Percentiles rank a stretch among this genome's conserved stretches.
These are phyloP conservation scores for Xylaria digitata DNA, from an alignment of 2,329 filamentous ascomycete species.

Conservation along the genomic window DNA sequence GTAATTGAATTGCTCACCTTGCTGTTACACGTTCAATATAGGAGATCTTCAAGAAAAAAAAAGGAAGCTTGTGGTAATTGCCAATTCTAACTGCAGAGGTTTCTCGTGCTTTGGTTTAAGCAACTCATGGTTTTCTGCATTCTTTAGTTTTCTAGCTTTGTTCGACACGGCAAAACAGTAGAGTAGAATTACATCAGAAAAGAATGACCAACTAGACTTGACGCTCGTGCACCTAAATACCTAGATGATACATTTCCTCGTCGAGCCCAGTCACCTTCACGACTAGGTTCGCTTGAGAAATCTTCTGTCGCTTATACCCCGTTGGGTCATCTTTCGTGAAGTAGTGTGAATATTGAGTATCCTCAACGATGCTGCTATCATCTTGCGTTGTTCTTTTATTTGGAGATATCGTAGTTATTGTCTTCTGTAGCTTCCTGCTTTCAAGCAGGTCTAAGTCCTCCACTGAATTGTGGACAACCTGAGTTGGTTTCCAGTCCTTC, in stretches of 20 bases:
- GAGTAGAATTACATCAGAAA: background rate
- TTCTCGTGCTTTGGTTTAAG: background rate
- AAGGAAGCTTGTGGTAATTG: background rate
- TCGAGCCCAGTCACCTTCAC: slow-evolving; percentile 2
- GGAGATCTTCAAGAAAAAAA: background rate
- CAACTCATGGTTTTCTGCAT: background rate
- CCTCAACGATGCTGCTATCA: background rate
- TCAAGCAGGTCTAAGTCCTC: slow-evolving; percentile 40
- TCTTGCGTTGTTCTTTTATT: slow-evolving; percentile 4
- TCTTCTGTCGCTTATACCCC: slow-evolving; percentile 3
- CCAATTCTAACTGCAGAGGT: background rate
- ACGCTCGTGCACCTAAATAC: background rate
- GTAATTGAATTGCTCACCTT: background rate
- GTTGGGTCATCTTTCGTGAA: slow-evolving; percentile 1
- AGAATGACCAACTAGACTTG: background rate
- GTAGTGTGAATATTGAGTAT: slow-evolving; percentile 11
- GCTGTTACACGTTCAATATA: background rate
- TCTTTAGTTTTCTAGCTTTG: background rate
- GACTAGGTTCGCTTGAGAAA: background rate
- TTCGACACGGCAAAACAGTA: background rate
- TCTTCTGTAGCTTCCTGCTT: background rate
- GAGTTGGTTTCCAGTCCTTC: slow-evolving; percentile 38
- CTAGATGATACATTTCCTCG: too few relatives aligned
- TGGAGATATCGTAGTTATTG: background rate
- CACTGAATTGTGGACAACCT: slow-evolving; percentile 40